Evolutionary conservation across 805 yeast species (phyloP), one percentile per base, ranked within the genome.

Genomic region (Saccharomycopsis fibuligera): DNA sequence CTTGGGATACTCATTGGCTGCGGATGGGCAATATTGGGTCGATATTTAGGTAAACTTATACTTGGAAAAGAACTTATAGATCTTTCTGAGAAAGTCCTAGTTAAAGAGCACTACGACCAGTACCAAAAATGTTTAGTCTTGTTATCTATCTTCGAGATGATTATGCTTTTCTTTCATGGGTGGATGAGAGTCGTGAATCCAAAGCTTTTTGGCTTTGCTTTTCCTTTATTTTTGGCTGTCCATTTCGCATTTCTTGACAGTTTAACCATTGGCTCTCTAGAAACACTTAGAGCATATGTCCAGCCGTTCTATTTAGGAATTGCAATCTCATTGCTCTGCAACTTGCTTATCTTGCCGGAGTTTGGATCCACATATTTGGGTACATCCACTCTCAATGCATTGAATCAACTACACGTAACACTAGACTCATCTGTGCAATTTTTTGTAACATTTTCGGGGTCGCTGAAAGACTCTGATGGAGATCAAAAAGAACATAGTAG

Each of bases 361-460:
- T 72, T 73, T 58, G 80, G 80, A 14, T 68, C 76, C 22, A 67
- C 74, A 0, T 72, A 68, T 54, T 56, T 75, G 10, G 79, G 79
- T 25, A 66, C 65, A 30, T 62, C 74, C 1, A 64, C 72, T 5
- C 59, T 70, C 0, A 65, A 65, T 33, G 61, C 72, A 0, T 44
- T 74, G 19, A 66, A 68, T 49, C 70, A 68, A 45, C 53, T 73
- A 2, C 73, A 73, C 17, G 49, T 48, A n/a, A 64, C 72, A 14
- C 51, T 73, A 12, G 69, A 68, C 41, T 57, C 61, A 5, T 58
- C 76, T 0, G 60, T 68, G 4, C 65, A 64, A n/a, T 70, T 66
- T 48, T 73, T 73, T 50, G 57, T 64, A 9, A 36, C 5, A n/a
- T 42, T 25, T 8, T 35, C 46, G n/a, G n/a, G n/a, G 9, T 33